Percentiles rank a stretch among this genome's conserved stretches.
phyloP scores from a whole-genome alignment of 176 grass and related monocot species.

The Oryza coarctata region DNA sequence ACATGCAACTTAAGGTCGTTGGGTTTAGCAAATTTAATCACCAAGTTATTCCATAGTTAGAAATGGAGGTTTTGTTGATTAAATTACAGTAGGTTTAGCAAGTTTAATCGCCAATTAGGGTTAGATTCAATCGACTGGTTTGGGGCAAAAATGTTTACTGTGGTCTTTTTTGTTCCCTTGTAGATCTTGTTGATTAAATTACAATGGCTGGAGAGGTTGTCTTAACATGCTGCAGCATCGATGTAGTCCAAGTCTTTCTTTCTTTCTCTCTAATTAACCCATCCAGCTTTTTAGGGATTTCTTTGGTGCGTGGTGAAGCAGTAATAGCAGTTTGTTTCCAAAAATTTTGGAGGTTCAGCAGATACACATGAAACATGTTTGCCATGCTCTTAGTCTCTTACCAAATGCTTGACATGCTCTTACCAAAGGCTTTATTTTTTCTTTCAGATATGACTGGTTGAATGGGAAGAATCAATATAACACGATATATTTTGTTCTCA shows the following conservation, averaged over 20 bases:
- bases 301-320: no score
- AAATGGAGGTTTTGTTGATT: not conserved
- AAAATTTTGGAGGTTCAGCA: not conserved
- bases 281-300: not conserved
- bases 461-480: not conserved
- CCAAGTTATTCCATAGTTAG: not conserved
- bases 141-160: not conserved
- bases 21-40: not conserved
- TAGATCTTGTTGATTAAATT: not conserved
- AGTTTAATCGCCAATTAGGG: not conserved
- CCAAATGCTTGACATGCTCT: not conserved
- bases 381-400: not conserved
- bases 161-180: not conserved
- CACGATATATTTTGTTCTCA: not conserved
- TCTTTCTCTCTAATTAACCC: not conserved
- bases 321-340: not conserved
- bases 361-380: not conserved
- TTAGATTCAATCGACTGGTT: not conserved
- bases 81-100: not conserved
- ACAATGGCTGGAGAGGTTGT: not conserved
- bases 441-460: conserved; percentile 32
- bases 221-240: not conserved
- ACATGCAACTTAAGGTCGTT: not conserved
- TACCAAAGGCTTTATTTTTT: not conserved
- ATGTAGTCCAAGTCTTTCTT: not conserved